Percentiles rank a stretch among this genome's conserved stretches.
Evolutionary conservation across 345 rosid species (phyloP).

Genomic region (Isatis tinctoria): DNA sequence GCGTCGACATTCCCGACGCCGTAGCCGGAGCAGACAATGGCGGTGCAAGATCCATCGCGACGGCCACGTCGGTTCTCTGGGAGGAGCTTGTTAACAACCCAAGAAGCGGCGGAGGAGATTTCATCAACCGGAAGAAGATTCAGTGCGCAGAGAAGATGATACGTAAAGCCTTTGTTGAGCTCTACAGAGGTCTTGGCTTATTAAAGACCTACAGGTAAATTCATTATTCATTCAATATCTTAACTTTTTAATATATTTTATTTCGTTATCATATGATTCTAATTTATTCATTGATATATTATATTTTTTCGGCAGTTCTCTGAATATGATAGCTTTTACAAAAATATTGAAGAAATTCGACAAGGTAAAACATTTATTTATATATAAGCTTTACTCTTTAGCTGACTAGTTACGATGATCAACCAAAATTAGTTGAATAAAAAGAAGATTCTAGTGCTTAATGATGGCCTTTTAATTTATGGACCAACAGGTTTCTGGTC

Average conservation of each 20-base stretch:
- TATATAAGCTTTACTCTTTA: background rate
- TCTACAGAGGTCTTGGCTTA: slow-evolving; percentile 73
- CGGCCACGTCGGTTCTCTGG: slow-evolving; percentile 68
- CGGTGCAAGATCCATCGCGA: slow-evolving; percentile 54
- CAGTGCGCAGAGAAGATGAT: slow-evolving; percentile 89
- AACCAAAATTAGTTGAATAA: background rate
- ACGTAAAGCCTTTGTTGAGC: slow-evolving; percentile 83
- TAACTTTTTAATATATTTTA: background rate
- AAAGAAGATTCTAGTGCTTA: slow-evolving; percentile 7
- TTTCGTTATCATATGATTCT: slow-evolving; percentile 12
- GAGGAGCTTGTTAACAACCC: slow-evolving; percentile 89
- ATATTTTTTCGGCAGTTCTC: slow-evolving; percentile 47
- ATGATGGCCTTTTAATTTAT: slow-evolving; percentile 1
- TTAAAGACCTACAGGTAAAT: slow-evolving; percentile 72
- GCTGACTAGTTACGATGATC: background rate
- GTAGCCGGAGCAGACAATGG: slow-evolving; percentile 39
- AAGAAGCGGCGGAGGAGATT: slow-evolving; percentile 43
- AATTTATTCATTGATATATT: background rate
- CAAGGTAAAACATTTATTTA: slow-evolving; percentile 49
- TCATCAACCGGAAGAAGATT: slow-evolving; percentile 64
- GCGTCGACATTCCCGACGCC: slow-evolving; percentile 69
- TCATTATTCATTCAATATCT: background rate
- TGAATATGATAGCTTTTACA: slow-evolving; percentile 81
- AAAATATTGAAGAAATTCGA: slow-evolving; percentile 95
- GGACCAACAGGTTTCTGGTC: slow-evolving; percentile 65